Evolutionary conservation across 805 yeast genomes (phyloP).

Genomic region (Wickerhamomyces ciferrii): DNA sequence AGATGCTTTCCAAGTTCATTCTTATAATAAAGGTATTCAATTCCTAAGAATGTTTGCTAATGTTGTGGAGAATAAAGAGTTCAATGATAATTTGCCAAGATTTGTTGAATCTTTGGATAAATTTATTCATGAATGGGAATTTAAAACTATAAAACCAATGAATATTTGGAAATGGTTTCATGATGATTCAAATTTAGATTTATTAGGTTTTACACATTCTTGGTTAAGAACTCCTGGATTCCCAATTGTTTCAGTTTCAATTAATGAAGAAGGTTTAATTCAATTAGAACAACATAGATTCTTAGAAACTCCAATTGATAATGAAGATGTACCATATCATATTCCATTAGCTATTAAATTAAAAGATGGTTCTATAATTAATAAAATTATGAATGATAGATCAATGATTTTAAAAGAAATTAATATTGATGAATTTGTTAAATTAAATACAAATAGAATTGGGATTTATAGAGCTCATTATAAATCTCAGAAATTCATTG

Average conservation of each 20-base stretch:
- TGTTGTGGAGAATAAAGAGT: conserved; percentile 28
- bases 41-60: conserved; percentile 48
- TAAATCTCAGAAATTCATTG: conserved; percentile 22
- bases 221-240: conserved; percentile 60
- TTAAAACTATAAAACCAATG: conserved; percentile 37
- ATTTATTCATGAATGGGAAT: conserved; percentile 30
- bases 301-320: conserved; percentile 18
- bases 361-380: conserved; percentile 28
- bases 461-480: conserved; percentile 49
- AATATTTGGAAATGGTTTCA: conserved; percentile 48
- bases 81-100: conserved; percentile 24
- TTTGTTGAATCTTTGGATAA: conserved; percentile 31
- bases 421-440: conserved; percentile 26
- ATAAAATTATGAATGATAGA: conserved; percentile 40
- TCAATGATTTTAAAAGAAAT: conserved; percentile 17
- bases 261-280: conserved; percentile 23
- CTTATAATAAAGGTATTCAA: conserved; percentile 58
- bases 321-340: conserved; percentile 57
- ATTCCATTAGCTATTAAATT: conserved; percentile 48
- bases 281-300: conserved; percentile 35
- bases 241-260: conserved; percentile 42
- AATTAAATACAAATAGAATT: conserved; percentile 37
- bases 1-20: conserved; percentile 42
- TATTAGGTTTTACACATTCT: conserved; percentile 47
- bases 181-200: conserved; percentile 31